Evolutionary conservation across 2,329 filamentous ascomycete species (phyloP).

Genomic region (Cercospora zeae-maydis): DNA sequence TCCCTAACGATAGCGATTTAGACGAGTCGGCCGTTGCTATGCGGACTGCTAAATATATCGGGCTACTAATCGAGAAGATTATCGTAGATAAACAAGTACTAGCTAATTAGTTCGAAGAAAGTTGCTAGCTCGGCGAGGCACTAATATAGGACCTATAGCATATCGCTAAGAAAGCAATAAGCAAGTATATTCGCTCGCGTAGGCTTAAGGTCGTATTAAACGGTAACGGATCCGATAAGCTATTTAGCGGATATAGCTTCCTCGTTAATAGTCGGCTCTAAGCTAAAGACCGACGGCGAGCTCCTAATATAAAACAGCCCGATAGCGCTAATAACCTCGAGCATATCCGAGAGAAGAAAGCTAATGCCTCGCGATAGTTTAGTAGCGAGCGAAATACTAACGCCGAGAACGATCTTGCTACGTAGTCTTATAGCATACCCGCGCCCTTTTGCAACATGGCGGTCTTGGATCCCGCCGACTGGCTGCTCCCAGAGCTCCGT

Average conservation of each 20-base stretch:
- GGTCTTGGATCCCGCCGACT: neutral
- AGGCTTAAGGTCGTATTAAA: conserved; percentile 53
- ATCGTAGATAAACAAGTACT: neutral
- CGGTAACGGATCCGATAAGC: conserved; percentile 44
- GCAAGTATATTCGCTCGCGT: conserved; percentile 39
- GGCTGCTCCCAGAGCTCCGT: neutral
- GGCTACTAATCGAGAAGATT: conserved; percentile 40
- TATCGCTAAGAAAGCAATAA: neutral
- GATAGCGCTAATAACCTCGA: neutral
- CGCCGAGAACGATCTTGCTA: neutral
- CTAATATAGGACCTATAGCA: neutral
- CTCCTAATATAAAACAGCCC: neutral
- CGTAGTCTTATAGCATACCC: neutral
- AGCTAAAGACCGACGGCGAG: neutral
- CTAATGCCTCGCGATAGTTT: neutral
- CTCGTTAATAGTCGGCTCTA: neutral
- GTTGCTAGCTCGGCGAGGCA: neutral
- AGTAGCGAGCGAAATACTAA: neutral
- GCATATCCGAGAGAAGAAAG: neutral
- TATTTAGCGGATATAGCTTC: conserved; percentile 52
- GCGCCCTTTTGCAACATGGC: neutral
- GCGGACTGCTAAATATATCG: conserved; percentile 48
- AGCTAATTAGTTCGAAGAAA: neutral
- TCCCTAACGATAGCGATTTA: conserved; percentile 48
- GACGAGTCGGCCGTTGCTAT: conserved; percentile 50